Conservation (phyloP, 495 filamentous ascomycete genomes). For the Neurospora sp. region DNA sequence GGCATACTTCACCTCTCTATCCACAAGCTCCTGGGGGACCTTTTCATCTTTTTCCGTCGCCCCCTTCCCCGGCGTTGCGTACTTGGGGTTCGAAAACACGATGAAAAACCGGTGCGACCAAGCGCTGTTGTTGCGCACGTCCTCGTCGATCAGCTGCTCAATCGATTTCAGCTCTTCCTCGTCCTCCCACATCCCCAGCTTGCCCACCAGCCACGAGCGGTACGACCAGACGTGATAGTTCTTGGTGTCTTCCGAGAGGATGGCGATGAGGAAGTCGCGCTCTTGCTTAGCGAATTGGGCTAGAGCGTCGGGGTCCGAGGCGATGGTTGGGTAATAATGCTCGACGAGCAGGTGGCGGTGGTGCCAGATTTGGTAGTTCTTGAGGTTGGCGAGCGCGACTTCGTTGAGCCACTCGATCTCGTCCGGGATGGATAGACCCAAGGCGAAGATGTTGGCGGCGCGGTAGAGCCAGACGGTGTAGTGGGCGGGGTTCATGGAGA, state of each 20-base stretch:
- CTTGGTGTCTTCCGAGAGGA: constrained; percentile 81
- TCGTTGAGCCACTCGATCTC: constrained; percentile 81
- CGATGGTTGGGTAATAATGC: constrained; percentile 46
- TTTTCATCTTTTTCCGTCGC: constrained; percentile 35
- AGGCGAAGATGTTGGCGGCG: constrained; percentile 58
- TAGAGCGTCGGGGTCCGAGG: constrained; percentile 22
- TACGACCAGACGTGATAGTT: constrained; percentile 99
- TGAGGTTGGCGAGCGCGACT: constrained; percentile 71
- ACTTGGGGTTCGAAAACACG: constrained; percentile 58
- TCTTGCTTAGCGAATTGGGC: constrained; percentile 43
- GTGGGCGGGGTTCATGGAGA: constrained; percentile 86
- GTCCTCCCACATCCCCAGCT: constrained; percentile 54
- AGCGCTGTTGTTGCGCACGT: constrained; percentile 90
- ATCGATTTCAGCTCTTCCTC: constrained; percentile 55
- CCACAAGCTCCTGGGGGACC: constrained; percentile 52
- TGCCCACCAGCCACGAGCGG: constrained; percentile 80
- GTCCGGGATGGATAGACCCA: constrained; percentile 54
- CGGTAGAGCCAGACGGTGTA: constrained; percentile 99
- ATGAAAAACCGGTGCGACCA: constrained; percentile 96
- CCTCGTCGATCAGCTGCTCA: constrained; percentile 57
- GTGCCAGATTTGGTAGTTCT: constrained; percentile 99
- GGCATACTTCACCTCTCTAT: constrained; percentile 65
- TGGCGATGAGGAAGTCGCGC: constrained; percentile 61
- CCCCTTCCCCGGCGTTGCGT: constrained; percentile 36
- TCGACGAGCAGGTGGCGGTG: constrained; percentile 82